Conservation (phyloP, 192 early-diverging fungal species). For the Coemansia aciculifera region DNA sequence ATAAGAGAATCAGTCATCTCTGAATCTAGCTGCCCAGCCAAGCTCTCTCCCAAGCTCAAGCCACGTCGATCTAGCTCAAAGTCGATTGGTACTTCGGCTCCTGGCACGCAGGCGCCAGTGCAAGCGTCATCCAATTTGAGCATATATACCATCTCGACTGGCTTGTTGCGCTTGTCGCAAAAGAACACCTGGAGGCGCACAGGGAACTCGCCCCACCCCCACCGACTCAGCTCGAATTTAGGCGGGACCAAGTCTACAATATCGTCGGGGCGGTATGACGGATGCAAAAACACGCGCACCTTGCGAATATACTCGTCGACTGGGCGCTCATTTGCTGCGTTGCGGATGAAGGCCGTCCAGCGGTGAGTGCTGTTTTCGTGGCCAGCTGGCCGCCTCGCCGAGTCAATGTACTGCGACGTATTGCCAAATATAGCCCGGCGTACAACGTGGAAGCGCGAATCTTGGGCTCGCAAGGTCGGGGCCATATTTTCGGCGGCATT, state of each 20-base stretch:
- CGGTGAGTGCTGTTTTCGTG: slow-evolving; percentile 69
- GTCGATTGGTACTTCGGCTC: slow-evolving; percentile 74
- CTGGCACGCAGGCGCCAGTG: slow-evolving; percentile 69
- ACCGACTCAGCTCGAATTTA: slow-evolving; percentile 82
- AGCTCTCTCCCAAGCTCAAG: not conserved
- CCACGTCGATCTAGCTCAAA: slow-evolving; percentile 76
- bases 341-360: slow-evolving; percentile 90
- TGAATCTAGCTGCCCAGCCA: not conserved
- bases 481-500: slow-evolving; percentile 8
- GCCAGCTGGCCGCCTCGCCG: slow-evolving; percentile 59
- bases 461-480: slow-evolving; percentile 34
- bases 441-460: slow-evolving; percentile 74
- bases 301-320: slow-evolving; percentile 69
- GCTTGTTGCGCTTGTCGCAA: slow-evolving; percentile 79
- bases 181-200: slow-evolving; percentile 81
- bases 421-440: slow-evolving; percentile 69
- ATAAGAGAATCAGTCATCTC: not conserved
- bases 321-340: slow-evolving; percentile 46
- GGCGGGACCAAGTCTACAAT: slow-evolving; percentile 78
- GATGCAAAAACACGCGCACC: slow-evolving; percentile 87
- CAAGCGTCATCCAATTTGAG: slow-evolving; percentile 76
- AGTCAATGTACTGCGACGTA: slow-evolving; percentile 69
- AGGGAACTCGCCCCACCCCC: slow-evolving; percentile 95
- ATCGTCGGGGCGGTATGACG: slow-evolving; percentile 84
- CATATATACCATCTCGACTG: slow-evolving; percentile 79